Conservation (phyloP, 1,284 basidiomycete species). For the Cryptococcus depauperatus region DNA sequence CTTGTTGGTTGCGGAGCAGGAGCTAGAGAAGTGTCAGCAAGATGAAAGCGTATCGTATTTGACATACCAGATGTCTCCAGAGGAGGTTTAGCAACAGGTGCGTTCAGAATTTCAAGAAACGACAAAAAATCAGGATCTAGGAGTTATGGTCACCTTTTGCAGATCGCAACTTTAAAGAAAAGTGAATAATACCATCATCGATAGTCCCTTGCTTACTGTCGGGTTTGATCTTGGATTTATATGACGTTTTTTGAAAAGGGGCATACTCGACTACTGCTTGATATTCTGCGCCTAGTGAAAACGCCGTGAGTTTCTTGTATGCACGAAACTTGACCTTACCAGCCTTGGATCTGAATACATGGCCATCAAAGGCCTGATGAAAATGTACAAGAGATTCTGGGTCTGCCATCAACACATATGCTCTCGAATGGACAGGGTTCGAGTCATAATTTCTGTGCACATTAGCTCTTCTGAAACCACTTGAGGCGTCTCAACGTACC, state of each 20-base stretch:
- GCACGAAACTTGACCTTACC: constrained; percentile 50
- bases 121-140: constrained; percentile 72
- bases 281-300: constrained; percentile 65
- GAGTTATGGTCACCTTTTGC: too few species aligned
- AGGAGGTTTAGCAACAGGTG: constrained; percentile 46
- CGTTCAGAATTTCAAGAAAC: constrained; percentile 57
- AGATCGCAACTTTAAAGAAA: neutral
- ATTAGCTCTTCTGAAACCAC: neutral
- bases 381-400: constrained; percentile 66
- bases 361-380: constrained; percentile 79
- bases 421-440: constrained; percentile 74
- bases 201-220: constrained; percentile 42
- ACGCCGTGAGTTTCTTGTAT: neutral
- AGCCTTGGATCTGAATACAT: constrained; percentile 81
- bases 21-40: too few species aligned
- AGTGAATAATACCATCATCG: constrained; percentile 30
- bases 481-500: constrained; percentile 47
- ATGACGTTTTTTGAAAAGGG: constrained; percentile 66
- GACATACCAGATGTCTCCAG: constrained; percentile 56
- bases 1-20: constrained; percentile 52
- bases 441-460: constrained; percentile 48
- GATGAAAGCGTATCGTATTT: too few species aligned
- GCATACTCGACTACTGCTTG: constrained; percentile 88
- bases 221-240: constrained; percentile 32
- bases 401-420: constrained; percentile 81